Evolutionary conservation across 257 asterid genomes (phyloP).

Genomic region (Solanum bulbocastanum): DNA sequence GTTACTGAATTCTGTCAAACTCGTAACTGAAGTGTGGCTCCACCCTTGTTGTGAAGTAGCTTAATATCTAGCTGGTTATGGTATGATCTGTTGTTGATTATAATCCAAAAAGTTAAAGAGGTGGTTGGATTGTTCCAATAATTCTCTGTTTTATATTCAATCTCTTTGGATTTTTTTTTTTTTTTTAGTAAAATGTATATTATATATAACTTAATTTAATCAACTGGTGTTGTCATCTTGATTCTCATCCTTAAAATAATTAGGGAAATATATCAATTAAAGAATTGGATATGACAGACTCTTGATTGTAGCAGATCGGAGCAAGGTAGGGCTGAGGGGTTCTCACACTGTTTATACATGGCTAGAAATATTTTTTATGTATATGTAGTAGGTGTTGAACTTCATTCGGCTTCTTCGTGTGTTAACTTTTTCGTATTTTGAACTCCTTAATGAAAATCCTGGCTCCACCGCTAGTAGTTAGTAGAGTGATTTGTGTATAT

Average conservation of each 20-base stretch:
- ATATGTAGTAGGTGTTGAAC: background rate
- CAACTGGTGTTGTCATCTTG: background rate
- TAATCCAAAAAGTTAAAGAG: background rate
- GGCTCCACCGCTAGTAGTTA: background rate
- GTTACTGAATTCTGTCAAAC: background rate
- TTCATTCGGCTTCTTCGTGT: background rate
- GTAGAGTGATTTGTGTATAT: conserved; percentile 12
- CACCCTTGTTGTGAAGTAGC: background rate
- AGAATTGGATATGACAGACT: background rate
- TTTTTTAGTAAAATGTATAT: background rate
- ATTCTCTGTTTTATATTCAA: background rate
- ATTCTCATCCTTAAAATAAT: background rate
- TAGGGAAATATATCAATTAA: background rate
- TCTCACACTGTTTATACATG: background rate
- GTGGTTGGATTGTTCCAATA: background rate
- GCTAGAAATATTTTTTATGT: background rate
- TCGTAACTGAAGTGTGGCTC: background rate
- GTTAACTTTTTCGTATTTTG: background rate
- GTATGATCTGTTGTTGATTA: background rate
- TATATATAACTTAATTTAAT: background rate
- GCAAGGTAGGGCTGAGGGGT: background rate
- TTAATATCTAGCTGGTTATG: background rate
- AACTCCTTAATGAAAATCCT: background rate
- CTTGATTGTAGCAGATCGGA: background rate
- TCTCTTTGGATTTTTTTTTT: background rate